Evolutionary conservation across 208 protist genomes (phyloP).

Genomic region (Strigomonas galati): DNA sequence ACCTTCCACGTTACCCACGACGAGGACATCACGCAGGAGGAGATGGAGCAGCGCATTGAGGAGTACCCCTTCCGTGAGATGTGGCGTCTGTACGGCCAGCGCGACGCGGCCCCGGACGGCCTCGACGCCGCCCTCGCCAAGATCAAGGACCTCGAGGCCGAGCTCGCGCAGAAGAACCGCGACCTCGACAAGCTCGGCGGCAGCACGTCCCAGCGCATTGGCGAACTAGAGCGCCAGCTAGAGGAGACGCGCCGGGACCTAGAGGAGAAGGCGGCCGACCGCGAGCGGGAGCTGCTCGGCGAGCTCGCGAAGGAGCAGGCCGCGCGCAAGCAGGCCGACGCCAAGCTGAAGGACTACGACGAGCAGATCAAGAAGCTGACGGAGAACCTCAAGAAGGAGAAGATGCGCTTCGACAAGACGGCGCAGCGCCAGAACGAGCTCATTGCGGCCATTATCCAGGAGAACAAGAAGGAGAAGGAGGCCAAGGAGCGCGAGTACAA

Average conservation of each 20-base stretch:
- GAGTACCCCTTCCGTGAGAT: conserved; percentile 79
- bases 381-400: conserved; percentile 64
- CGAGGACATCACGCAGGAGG: conserved; percentile 60
- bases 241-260: conserved; percentile 28
- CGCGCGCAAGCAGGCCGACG: conserved; percentile 33
- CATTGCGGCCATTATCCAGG: conserved; percentile 79
- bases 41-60: conserved; percentile 68
- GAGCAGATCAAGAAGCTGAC: conserved; percentile 53
- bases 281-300: conserved; percentile 38
- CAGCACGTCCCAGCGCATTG: conserved; percentile 27
- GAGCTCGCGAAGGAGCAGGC: conserved; percentile 49
- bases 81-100: conserved; percentile 72
- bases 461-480: conserved; percentile 85
- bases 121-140: conserved; percentile 56
- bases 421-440: conserved; percentile 69
- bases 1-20: conserved; percentile 82
- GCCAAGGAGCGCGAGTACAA: conserved; percentile 83
- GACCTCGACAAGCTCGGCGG: conserved; percentile 43
- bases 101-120: conserved; percentile 46
- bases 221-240: conserved; percentile 39
- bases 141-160: conserved; percentile 55
- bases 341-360: conserved; percentile 34
- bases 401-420: conserved; percentile 49
- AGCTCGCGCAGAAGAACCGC: conserved; percentile 38
- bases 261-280: conserved; percentile 21